phyloP scores from a whole-genome alignment of 768 basidiomycete species.

The Lactifluus rugatus region DNA sequence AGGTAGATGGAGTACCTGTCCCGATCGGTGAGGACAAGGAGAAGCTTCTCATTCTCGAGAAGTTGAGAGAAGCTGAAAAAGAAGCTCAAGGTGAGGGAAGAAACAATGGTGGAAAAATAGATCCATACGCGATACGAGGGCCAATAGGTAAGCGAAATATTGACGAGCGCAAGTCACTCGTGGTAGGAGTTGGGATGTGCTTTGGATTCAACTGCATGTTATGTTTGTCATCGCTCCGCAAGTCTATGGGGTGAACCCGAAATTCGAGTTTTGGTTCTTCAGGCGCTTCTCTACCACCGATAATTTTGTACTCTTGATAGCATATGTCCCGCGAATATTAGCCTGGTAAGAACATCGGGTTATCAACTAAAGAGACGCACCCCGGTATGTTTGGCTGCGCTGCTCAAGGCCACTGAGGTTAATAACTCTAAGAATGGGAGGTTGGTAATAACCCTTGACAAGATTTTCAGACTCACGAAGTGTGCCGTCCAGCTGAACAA shows the following conservation, averaged over 20 bases:
- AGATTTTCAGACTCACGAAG: neutral
- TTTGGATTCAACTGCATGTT: neutral
- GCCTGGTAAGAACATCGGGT: neutral
- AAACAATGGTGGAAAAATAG: neutral
- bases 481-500: neutral
- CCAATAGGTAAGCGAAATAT: conserved; percentile 4
- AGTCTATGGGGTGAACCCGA: neutral
- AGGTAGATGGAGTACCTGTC: conserved; percentile 6
- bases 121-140: neutral
- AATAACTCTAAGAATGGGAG: neutral
- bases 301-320: neutral
- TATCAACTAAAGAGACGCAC: neutral
- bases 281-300: neutral
- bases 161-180: neutral
- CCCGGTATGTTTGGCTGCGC: neutral
- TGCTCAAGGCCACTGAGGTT: neutral
- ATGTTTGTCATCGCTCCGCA: conserved; percentile 7
- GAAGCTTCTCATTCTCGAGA: conserved; percentile 7
- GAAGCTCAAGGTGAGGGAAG: neutral
- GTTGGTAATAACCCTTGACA: neutral
- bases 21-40: conserved; percentile 3
- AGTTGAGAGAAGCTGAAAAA: conserved; percentile 8
- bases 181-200: neutral
- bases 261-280: neutral
- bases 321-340: neutral